Percentiles rank a stretch among this genome's conserved stretches.
Evolutionary conservation across 2,329 filamentous ascomycete genomes (phyloP).

Genomic region (Grosmannia serpens): DNA sequence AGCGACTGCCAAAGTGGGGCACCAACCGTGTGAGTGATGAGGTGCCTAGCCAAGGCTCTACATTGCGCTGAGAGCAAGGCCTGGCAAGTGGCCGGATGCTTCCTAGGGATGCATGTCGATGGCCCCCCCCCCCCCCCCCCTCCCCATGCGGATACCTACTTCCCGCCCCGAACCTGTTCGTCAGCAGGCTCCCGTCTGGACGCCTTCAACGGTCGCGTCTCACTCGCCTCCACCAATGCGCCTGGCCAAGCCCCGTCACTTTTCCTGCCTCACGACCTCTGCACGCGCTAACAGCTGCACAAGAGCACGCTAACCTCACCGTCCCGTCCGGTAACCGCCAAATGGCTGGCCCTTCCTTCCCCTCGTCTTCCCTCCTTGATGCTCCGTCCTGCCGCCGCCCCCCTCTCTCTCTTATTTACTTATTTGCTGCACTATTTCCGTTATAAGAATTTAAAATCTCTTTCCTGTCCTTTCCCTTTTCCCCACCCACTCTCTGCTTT

Average conservation of each 20-base stretch:
- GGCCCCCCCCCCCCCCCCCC: too few relatives aligned
- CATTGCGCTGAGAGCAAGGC: neutral
- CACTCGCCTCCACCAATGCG: neutral
- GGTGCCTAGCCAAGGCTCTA: too few relatives aligned
- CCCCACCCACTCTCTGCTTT: slow-evolving; percentile 2
- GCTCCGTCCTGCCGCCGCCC: neutral
- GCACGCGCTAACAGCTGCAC: neutral
- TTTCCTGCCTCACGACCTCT: neutral
- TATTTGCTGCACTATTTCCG: neutral
- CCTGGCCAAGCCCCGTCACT: neutral
- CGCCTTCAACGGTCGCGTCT: neutral
- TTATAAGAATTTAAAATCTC: slow-evolving; percentile 3
- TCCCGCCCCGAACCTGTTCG: neutral
- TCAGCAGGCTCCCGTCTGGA: neutral
- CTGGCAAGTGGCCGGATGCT: neutral
- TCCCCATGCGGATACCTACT: neutral
- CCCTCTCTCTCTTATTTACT: neutral
- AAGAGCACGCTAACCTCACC: slow-evolving; percentile 1
- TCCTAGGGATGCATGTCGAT: too few relatives aligned
- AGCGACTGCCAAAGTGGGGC: neutral
- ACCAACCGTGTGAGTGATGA: neutral
- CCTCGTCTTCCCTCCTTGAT: neutral
- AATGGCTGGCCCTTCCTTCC: neutral
- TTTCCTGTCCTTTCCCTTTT: neutral
- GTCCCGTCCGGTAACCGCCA: neutral